phyloP scores from a whole-genome alignment of 1,284 basidiomycete species.

The Microbotryomycetes sp. region DNA sequence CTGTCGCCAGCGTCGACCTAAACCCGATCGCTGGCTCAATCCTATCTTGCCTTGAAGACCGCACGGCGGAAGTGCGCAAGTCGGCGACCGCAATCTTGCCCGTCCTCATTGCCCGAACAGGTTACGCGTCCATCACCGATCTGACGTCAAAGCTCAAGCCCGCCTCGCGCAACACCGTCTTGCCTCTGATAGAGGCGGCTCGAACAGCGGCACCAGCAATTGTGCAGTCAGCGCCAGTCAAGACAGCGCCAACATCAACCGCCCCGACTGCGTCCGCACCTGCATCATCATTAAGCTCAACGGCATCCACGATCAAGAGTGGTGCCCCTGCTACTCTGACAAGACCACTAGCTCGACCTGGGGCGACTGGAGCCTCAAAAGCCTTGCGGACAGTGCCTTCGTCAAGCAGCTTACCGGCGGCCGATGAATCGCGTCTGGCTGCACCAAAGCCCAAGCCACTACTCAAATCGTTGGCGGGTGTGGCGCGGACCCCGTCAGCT shows the following conservation, averaged over 20 bases:
- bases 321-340: conserved; percentile 31
- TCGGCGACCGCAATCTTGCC: conserved; percentile 78
- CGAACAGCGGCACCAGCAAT: conserved; percentile 30
- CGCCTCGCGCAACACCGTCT: conserved; percentile 75
- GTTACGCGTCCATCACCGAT: conserved; percentile 79
- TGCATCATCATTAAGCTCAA: conserved; percentile 26
- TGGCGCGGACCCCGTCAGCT: conserved; percentile 37
- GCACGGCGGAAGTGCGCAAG: conserved; percentile 86
- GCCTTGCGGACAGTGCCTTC: conserved; percentile 14
- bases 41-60: conserved; percentile 84
- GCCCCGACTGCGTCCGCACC: background rate
- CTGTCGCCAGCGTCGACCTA: conserved; percentile 57
- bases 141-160: conserved; percentile 83
- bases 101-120: conserved; percentile 64
- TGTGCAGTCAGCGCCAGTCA: conserved; percentile 4
- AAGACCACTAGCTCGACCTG: conserved; percentile 7
- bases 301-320: conserved; percentile 33
- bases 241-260: background rate
- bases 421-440: conserved; percentile 35
- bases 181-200: conserved; percentile 74
- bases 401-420: conserved; percentile 25
- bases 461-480: conserved; percentile 32
- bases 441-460: conserved; percentile 36
- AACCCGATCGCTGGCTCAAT: conserved; percentile 61
- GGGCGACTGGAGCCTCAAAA: conserved; percentile 4